Base-by-base conservation (phyloP, 2,329 filamentous ascomycete species). In the Xylaria sp. region DNA sequence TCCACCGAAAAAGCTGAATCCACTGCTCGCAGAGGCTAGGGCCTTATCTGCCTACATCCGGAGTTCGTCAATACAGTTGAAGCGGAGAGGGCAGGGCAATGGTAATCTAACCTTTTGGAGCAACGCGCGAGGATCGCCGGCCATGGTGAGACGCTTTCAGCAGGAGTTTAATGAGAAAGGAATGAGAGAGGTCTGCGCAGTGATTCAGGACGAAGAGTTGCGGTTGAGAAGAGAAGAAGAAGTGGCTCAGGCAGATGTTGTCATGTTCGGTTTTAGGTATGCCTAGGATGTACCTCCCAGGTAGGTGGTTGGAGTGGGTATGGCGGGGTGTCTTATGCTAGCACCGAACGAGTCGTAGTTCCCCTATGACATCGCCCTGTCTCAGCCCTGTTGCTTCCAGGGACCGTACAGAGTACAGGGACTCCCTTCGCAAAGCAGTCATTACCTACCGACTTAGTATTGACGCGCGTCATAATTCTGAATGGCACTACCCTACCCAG, bases 1-100 rank as follows among this genome's bases (percentile, higher is more conserved):
- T 55, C 93, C 93, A 52, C 94, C 93, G 76, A 99, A 98, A 82
- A 97, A 90, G 80, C 90, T 93, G 83, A 97, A 98, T 76, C 94
- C 94, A 33, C 92, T 86, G 23, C 89, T 85, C 49, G 95, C 94
- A 74, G 91, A 86, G 75, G 90, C 83, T 31, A 92, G 88, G 62
- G 90, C 87, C 85, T 96, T 97, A 78, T 98, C 93, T 83, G 96
- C 96, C 94, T 98, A 69, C 25, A 28, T 31, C 55, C 57, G 13
- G 25, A 62, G 54, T 74, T 67, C 61, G 57, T 70, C 63, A 71
- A 65, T 68, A 62, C 56, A 61, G 41, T 61, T 60, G 72, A 69
- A 73, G 70, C 71, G 69, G 67, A 63, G 69, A 59, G 66, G 68
- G 72, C 65, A 72, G 79, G 77, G 75, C 77, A 76, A 73, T 70